Evolutionary conservation across 2,329 filamentous ascomycete genomes (phyloP), one percentile per base, ranked within the genome.

Genomic region (Colletotrichum lupini): DNA sequence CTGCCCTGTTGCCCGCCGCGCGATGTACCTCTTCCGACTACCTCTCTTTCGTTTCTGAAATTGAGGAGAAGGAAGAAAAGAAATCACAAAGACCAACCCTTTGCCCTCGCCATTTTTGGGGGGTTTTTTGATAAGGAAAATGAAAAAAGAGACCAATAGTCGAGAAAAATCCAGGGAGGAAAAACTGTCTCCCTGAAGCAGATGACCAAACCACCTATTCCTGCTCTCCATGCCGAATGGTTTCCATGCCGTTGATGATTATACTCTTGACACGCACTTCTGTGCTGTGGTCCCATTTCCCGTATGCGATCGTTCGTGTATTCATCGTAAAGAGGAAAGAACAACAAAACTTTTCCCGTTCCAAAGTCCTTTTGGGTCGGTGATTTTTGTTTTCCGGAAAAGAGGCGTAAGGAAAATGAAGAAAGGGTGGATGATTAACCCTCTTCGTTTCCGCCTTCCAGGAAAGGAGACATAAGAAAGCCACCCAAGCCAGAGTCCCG

Each of bases 401-500:
- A 59, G 56, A 64, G 26, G 30, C 16, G 46, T 6, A 42, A 62
- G 56, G 60, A 60, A 56, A 58, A 56, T 28, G 58, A 63, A 69
- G 49, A 53, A 65, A 59, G 55, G 55, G 42, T 35, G 35, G 35
- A 30, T 46, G 55, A 60, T 60, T 42, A 42, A 37, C 37, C 35
- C 52, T 57, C 46, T 55, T 60, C 53, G 61, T 22, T 35, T 59
- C 53, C 59, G 64, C 24, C 28, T 24, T 59, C 19, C 42, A 37
- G 37, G 56, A 32, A 64, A 35, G 24, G 28, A n/a, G 24, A 32
- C 52, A 52, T 24, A 32, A 61, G 60, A 32, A 37, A 70, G 53
- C 62, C 67, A 57, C 59, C 61, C 64, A 42, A 49, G 64, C 72
- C 52, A 75, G 75, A 74, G 75, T 76, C 60, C 75, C 63, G 75